Conservation (phyloP, 2,329 filamentous ascomycete genomes). For the Scytalidium sp. region DNA sequence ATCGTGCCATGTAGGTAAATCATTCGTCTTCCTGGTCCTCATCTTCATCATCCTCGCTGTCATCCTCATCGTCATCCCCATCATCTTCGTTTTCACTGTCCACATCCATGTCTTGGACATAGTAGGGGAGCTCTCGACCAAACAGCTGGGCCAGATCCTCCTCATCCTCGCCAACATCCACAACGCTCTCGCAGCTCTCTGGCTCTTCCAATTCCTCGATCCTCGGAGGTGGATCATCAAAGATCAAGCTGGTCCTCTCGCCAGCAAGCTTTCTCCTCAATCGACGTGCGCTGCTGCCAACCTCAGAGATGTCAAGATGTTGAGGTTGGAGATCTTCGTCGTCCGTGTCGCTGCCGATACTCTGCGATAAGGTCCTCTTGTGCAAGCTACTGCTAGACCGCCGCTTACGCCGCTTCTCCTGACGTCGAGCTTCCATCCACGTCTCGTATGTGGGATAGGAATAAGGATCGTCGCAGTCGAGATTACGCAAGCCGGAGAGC, state of each 20-base stretch:
- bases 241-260: slow-evolving; percentile 26
- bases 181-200: slow-evolving; percentile 26
- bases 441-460: slow-evolving; percentile 6
- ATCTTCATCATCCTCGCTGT: slow-evolving; percentile 5
- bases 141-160: slow-evolving; percentile 12
- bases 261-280: slow-evolving; percentile 26
- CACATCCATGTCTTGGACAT: slow-evolving; percentile 22
- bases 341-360: slow-evolving; percentile 30
- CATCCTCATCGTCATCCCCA: slow-evolving; percentile 3
- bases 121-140: slow-evolving; percentile 23
- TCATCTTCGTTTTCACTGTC: slow-evolving; percentile 23
- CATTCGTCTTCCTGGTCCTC: slow-evolving; percentile 5
- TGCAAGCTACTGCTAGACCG: slow-evolving; percentile 25
- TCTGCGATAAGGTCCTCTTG: slow-evolving; percentile 27
- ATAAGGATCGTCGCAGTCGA: slow-evolving; percentile 17
- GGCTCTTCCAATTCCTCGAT: slow-evolving; percentile 30
- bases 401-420: slow-evolving; percentile 23
- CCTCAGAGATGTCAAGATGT: slow-evolving; percentile 25
- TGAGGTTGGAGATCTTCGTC: slow-evolving; percentile 28
- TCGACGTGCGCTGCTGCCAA: slow-evolving; percentile 27
- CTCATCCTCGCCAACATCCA: slow-evolving; percentile 19
- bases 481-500: slow-evolving; percentile 14
- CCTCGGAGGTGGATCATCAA: slow-evolving; percentile 29
- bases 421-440: slow-evolving; percentile 18
- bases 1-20: background rate